These are phyloP conservation scores for Arachis hypogaea DNA, from an alignment of 306 rosid species.

Conservation along the genomic window DNA sequence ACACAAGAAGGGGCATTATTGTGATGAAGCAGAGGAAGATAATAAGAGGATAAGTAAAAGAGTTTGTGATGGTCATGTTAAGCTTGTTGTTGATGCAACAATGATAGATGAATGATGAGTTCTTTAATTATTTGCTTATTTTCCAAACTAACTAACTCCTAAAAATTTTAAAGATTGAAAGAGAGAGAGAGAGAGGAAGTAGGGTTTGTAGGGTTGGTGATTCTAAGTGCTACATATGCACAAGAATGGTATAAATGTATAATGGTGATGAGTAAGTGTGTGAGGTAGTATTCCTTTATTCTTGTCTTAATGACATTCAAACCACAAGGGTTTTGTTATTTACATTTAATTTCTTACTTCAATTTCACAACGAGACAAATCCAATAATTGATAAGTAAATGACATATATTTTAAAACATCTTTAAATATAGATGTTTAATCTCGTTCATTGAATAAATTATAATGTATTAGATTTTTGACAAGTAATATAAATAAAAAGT, in stretches of 20 bases:
- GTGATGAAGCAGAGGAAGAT: constrained; percentile 42
- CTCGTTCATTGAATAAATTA: too few relatives aligned
- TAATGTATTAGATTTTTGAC: too few relatives aligned
- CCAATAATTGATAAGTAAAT: background rate
- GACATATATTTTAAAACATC: too few relatives aligned
- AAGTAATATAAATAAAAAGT: too few relatives aligned
- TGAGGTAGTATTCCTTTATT: background rate
- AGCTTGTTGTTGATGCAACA: constrained; percentile 11
- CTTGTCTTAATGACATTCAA: background rate
- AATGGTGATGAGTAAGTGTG: background rate
- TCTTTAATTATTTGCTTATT: constrained; percentile 18
- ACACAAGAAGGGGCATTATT: constrained; percentile 32
- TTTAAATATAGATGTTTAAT: too few relatives aligned
- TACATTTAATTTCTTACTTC: background rate
- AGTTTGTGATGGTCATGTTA: constrained; percentile 43
- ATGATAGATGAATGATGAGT: background rate
- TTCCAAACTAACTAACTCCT: background rate
- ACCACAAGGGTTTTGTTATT: background rate
- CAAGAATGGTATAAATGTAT: constrained; percentile 10
- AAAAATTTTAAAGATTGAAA: background rate
- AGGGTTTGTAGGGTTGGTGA: constrained; percentile 43
- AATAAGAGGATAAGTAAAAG: constrained; percentile 33
- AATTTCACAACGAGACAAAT: background rate
- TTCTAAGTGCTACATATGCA: constrained; percentile 22
- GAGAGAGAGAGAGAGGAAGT: background rate